Base-by-base conservation (phyloP, 495 filamentous ascomycete species). In the Neohortaea acidophila region DNA sequence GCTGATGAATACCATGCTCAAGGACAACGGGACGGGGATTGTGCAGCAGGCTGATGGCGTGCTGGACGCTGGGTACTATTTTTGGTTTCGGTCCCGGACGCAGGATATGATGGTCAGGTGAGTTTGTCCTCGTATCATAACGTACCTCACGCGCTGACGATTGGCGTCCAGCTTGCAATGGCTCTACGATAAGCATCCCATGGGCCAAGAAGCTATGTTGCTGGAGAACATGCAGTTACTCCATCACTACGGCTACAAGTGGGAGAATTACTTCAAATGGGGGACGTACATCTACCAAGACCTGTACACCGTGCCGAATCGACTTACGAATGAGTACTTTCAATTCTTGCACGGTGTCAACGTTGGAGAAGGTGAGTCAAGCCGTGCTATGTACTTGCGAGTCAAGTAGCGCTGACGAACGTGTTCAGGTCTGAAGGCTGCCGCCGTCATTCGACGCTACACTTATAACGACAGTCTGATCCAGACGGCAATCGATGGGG, bases 31-130 rank as follows among this genome's bases (percentile, higher is more conserved):
- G 27, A 60, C 56, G 1, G 72, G 72, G 1, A 61, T 67, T 32
- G 51, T 69, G 8, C 51, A 57, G 22, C 60, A 64, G 23, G 38
- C 46, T 3, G 59, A 59, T 5, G 60, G 68, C 38, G 44, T 45
- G 14, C 52, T 65, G 15, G 52, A 60, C 35, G 53, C 59, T 12
- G 44, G 26, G 21, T 43, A 54, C 27, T 27, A 33, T 22, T 48
- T 51, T 22, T 74, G 66, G 60, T 67, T 67, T 10, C 52, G 56
- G 13, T 60, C 64, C 22, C 53, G 70, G 26, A 56, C 55, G 13
- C 65, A 65, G 17, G 70, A 73, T 47, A 69, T 70, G 64, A 51
- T 66, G 20, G 56, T 67, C 41, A 59, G 55, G 13, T n/a, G n/a
- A n/a, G n/a, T n/a, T n/a, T n/a, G n/a, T n/a, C n/a, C n/a, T n/a